phyloP scores from a whole-genome alignment of 2,329 filamentous ascomycete species.

The Colletotrichum orbiculare region DNA sequence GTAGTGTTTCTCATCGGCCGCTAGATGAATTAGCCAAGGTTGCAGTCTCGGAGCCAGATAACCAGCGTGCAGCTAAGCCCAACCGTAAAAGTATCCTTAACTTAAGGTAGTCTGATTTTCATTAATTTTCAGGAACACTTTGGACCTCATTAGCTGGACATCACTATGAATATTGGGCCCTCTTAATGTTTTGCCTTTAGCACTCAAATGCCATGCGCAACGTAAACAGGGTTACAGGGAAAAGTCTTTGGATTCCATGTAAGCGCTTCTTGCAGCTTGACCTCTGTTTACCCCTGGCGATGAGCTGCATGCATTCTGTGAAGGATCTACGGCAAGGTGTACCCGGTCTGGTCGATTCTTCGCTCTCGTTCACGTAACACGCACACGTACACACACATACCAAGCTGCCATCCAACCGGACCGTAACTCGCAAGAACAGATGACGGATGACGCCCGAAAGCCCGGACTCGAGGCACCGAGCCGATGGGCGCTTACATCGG shows the following conservation, averaged over 20 bases:
- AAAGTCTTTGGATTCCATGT: constrained; percentile 1
- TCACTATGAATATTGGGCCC: too few species aligned
- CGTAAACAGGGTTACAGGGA: not conserved
- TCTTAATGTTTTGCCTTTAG: too few species aligned
- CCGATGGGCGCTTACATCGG: not conserved
- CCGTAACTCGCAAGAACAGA: not conserved
- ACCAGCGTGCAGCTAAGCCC: too few species aligned
- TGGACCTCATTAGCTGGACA: too few species aligned
- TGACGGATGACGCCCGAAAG: constrained; percentile 9
- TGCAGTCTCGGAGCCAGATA: too few species aligned
- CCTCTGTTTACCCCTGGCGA: not conserved
- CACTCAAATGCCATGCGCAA: too few species aligned
- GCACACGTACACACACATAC: too few species aligned
- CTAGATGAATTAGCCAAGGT: too few species aligned
- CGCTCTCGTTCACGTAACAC: not conserved
- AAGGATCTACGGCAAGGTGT: constrained; percentile 18
- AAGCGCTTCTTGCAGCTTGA: not conserved
- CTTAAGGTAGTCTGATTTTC: not conserved
- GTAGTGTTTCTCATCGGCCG: too few species aligned
- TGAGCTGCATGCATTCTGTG: not conserved
- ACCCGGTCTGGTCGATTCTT: not conserved
- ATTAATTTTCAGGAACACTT: too few species aligned
- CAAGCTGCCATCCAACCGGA: not conserved
- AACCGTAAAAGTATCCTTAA: not conserved
- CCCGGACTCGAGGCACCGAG: not conserved